A percentile compares a stretch with the other conserved stretches of the same genome.
phyloP scores from a whole-genome alignment of 148 eudicot species.

The Talinum fruticosum region DNA sequence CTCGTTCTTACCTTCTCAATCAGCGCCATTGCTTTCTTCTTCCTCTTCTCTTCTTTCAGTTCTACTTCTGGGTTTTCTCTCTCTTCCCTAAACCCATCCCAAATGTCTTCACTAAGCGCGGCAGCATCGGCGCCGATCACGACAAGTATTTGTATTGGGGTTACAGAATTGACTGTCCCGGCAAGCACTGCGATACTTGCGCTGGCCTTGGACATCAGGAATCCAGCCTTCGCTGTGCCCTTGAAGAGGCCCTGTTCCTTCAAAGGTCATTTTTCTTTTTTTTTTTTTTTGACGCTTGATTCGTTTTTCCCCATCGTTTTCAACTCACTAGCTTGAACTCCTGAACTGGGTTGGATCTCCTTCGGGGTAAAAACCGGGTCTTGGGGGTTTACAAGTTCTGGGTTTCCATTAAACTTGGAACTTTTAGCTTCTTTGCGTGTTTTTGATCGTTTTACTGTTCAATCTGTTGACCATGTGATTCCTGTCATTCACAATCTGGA shows the following conservation, averaged over 20 bases:
- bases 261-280: slow-evolving; percentile 46
- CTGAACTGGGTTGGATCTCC: slow-evolving; percentile 4
- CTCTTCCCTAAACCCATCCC: slow-evolving; percentile 25
- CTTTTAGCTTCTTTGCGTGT: not conserved
- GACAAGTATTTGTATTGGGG: slow-evolving; percentile 88
- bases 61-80: slow-evolving; percentile 36
- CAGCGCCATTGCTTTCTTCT: slow-evolving; percentile 45
- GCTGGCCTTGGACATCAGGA: slow-evolving; percentile 96
- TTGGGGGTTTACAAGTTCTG: not conserved
- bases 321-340: slow-evolving; percentile 6
- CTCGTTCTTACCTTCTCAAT: slow-evolving; percentile 40
- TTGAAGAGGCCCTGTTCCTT: slow-evolving; percentile 86
- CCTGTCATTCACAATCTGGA: not conserved
- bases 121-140: not conserved
- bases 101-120: slow-evolving; percentile 11
- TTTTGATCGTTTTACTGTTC: not conserved
- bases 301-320: not conserved
- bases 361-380: not conserved
- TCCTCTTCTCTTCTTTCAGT: slow-evolving; percentile 45
- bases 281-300: not conserved
- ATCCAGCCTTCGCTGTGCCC: slow-evolving; percentile 95
- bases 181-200: slow-evolving; percentile 80
- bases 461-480: not conserved
- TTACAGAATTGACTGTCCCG: slow-evolving; percentile 77
- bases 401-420: not conserved